A percentile compares a stretch with the other conserved stretches of the same genome.
Conservation (phyloP, 176 grass and related monocot genomes). For the Pontederia crassipes region DNA sequence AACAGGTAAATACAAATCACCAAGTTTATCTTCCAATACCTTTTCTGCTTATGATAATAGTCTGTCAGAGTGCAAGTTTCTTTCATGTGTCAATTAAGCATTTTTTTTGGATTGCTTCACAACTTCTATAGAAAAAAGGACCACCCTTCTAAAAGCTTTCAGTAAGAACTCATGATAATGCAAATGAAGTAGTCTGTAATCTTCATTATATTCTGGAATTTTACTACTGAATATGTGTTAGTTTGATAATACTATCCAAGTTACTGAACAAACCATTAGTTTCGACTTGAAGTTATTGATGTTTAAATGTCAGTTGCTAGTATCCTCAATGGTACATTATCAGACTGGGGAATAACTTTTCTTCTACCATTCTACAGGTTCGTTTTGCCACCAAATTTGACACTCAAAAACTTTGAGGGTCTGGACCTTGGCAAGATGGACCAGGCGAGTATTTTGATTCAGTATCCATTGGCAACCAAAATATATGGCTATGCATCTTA, state of each 20-base stretch:
- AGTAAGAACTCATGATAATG: too few relatives aligned
- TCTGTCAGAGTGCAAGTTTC: too few relatives aligned
- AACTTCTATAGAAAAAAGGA: too few relatives aligned
- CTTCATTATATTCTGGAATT: too few relatives aligned
- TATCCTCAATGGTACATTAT: background rate
- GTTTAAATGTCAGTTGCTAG: background rate
- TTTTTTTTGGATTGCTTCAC: too few relatives aligned
- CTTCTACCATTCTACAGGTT: slow-evolving; percentile 40
- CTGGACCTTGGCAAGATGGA: slow-evolving; percentile 94
- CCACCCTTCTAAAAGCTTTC: too few relatives aligned
- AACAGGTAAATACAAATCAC: slow-evolving; percentile 40
- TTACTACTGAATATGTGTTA: too few relatives aligned
- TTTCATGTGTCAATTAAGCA: too few relatives aligned
- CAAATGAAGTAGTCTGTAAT: too few relatives aligned
- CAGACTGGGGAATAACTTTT: background rate
- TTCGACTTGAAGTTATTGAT: too few relatives aligned
- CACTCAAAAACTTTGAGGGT: slow-evolving; percentile 91
- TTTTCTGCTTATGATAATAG: background rate
- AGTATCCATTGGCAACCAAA: background rate
- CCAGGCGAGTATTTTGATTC: slow-evolving; percentile 32
- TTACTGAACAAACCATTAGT: too few relatives aligned
- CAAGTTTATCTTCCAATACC: slow-evolving; percentile 1
- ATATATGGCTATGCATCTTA: slow-evolving; percentile 4
- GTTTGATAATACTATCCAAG: too few relatives aligned
- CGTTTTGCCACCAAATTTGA: slow-evolving; percentile 73